Conservation (phyloP, 495 filamentous ascomycete species). For the Aspergillus carlsbadensis region DNA sequence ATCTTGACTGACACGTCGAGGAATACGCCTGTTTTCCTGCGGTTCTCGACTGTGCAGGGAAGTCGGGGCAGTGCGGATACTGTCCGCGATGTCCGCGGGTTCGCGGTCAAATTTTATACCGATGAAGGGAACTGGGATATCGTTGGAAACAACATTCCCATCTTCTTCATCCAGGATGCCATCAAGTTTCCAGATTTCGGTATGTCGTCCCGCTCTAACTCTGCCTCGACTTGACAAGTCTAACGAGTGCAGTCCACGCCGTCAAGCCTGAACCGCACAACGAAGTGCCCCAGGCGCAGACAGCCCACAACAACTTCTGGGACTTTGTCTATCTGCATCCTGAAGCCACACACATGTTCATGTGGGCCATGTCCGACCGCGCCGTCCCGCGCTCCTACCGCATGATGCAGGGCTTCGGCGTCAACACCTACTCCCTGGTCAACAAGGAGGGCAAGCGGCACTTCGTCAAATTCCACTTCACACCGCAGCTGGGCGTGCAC, state of each 20-base stretch:
- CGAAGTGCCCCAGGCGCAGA: slow-evolving; percentile 63
- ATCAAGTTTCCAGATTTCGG: slow-evolving; percentile 58
- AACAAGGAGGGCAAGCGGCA: slow-evolving; percentile 69
- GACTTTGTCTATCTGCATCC: slow-evolving; percentile 55
- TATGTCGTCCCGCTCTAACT: not conserved
- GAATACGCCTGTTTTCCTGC: slow-evolving; percentile 74
- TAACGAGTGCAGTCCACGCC: slow-evolving; percentile 63
- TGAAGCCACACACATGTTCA: slow-evolving; percentile 75
- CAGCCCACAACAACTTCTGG: slow-evolving; percentile 64
- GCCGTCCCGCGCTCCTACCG: slow-evolving; percentile 76
- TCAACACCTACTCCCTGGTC: slow-evolving; percentile 76
- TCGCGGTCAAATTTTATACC: slow-evolving; percentile 75
- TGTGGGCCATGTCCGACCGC: slow-evolving; percentile 70
- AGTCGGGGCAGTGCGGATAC: slow-evolving; percentile 77
- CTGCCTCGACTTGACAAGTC: not conserved
- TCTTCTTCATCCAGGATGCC: slow-evolving; percentile 76
- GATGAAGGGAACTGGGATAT: slow-evolving; percentile 62
- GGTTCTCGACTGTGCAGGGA: slow-evolving; percentile 83
- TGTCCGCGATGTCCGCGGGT: slow-evolving; percentile 78
- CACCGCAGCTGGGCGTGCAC: slow-evolving; percentile 76
- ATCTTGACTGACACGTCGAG: slow-evolving; percentile 79
- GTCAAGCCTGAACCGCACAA: slow-evolving; percentile 82
- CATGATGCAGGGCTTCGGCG: slow-evolving; percentile 93
- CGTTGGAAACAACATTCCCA: slow-evolving; percentile 73
- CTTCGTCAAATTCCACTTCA: slow-evolving; percentile 84